Evolutionary conservation across 2,329 filamentous ascomycete genomes (phyloP), one percentile per base, ranked within the genome.

Genomic region (Cladosporium velox): DNA sequence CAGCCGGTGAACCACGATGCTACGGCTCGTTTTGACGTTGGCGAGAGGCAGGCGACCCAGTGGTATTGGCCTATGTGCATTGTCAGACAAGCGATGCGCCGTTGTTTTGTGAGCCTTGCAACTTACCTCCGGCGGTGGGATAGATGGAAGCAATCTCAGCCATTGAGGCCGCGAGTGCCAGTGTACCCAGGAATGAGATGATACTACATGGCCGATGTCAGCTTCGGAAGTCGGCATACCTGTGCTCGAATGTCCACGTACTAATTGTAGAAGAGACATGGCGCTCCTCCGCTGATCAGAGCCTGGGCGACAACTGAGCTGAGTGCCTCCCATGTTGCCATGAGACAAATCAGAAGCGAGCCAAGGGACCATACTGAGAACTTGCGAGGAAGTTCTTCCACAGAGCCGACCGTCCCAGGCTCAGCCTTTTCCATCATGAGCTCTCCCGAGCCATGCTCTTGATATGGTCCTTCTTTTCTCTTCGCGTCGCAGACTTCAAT

Each of bases 311-410:
- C 76, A 4, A 84, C 82, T 1, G 79, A 79, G 0, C 80, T 79
- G 3, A 84, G 71, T 0, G 82, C 82, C 65, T 85, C 83, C 82
- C 82, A 85, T 11, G 83, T 84, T 44, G 79, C 82, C 82, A 84
- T 84, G 54, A 85, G 73, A 55, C 81, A 83, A 8, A 84, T 72
- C 55, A 81, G 80, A 6, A 85, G 72, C 4, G 77, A 76, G 15
- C 77, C 77, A 1, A 85, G 73, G 0, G 82, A 81, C 70, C 79
- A 80, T 1, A 84, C 69, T 28, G 59, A 62, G 28, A 62, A 62
- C 47, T 75, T 47, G 66, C 70, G 44, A 71, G 67, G n/a, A 72
- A 74, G 59, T 71, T 73, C n/a, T 72, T 73, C 18, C 5, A 47
- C 26, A 59, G 73, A 72, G 52, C 73, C 73, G 51, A 38, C 26